A percentile compares a stretch with the other conserved stretches of the same genome.
Conservation (phyloP, 768 basidiomycete genomes). For the Xerocomellus intermedius region DNA sequence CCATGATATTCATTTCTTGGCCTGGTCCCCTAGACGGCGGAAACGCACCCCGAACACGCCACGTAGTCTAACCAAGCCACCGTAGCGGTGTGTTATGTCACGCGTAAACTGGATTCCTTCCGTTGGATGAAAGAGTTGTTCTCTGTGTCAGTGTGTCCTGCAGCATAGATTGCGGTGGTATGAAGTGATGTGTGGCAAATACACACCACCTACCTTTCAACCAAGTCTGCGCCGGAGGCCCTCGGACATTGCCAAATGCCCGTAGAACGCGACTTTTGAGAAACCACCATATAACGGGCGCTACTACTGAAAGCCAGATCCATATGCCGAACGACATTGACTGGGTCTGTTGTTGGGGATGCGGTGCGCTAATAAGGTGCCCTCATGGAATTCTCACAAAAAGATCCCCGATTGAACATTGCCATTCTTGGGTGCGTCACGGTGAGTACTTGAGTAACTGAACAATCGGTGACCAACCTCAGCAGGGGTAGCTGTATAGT, state of each 20-base stretch:
- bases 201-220: neutral
- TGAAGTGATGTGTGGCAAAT: neutral
- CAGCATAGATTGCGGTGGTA: neutral
- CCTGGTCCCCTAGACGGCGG: neutral
- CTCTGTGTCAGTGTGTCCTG: neutral
- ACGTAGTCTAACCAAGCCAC: neutral
- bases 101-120: neutral
- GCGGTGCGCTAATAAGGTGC: neutral
- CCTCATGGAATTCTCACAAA: neutral
- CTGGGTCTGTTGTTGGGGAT: neutral
- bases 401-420: no score
- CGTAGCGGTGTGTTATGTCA: neutral
- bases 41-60: neutral
- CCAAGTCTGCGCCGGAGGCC: neutral
- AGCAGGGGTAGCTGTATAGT: no score
- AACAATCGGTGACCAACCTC: no score
- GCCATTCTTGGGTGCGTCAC: no score
- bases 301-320: neutral
- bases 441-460: no score
- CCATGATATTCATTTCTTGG: neutral
- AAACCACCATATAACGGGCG: neutral
- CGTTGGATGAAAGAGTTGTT: neutral
- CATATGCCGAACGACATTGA: neutral
- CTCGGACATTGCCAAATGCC: neutral
- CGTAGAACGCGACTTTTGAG: neutral